These are phyloP conservation scores for Agastache rugosa DNA, from an alignment of 257 asterid species.

Conservation along the genomic window DNA sequence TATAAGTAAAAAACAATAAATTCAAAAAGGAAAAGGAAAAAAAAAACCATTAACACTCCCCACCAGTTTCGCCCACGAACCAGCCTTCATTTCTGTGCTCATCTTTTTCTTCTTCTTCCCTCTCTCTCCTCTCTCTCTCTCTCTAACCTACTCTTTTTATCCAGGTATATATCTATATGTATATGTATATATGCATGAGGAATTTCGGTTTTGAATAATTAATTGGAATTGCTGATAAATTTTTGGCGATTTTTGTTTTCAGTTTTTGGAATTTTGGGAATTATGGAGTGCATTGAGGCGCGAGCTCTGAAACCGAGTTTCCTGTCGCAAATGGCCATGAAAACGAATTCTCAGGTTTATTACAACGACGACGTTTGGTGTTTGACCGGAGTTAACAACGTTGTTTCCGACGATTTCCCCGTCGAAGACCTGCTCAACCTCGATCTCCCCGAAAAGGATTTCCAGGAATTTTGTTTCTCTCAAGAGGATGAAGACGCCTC, in stretches of 20 bases:
- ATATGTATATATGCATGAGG: background rate
- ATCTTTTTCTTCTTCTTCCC: slow-evolving; percentile 33
- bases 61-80: slow-evolving; percentile 88
- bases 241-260: slow-evolving; percentile 8
- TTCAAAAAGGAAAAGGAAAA: slow-evolving; percentile 22
- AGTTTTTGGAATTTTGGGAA: slow-evolving; percentile 23
- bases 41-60: slow-evolving; percentile 55
- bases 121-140: slow-evolving; percentile 29
- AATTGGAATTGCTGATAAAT: slow-evolving; percentile 3
- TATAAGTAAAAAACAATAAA: slow-evolving; percentile 10
- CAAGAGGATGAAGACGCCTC: slow-evolving; percentile 51
- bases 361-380: slow-evolving; percentile 77
- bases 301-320: slow-evolving; percentile 93
- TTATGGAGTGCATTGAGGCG: slow-evolving; percentile 89
- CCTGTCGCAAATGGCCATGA: slow-evolving; percentile 62
- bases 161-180: slow-evolving; percentile 18
- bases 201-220: background rate
- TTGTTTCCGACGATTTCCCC: slow-evolving; percentile 76
- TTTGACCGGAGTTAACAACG: slow-evolving; percentile 62
- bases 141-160: background rate
- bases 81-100: slow-evolving; percentile 65
- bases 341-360: slow-evolving; percentile 52
- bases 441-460: slow-evolving; percentile 79
- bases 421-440: slow-evolving; percentile 96
- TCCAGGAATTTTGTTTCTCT: slow-evolving; percentile 48